Conservation (phyloP, 306 rosid genomes). For the Dicorynia guianensis region DNA sequence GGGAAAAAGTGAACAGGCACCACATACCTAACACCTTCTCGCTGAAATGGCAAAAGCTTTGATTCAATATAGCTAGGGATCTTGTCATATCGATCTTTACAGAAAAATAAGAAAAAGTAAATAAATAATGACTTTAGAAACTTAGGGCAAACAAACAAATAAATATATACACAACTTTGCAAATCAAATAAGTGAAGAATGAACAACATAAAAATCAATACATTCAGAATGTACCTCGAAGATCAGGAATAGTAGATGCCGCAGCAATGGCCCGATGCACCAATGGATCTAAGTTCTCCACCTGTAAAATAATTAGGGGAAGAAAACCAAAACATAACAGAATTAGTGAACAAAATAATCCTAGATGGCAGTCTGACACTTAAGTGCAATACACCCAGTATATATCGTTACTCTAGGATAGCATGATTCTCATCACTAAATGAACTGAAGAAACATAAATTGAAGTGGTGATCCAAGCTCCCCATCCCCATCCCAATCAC, state of each 20-base stretch:
- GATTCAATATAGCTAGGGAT: conserved; percentile 78
- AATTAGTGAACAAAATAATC: conserved; percentile 22
- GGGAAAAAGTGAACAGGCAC: conserved; percentile 30
- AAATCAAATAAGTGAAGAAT: conserved; percentile 13
- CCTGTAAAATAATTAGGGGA: conserved; percentile 53
- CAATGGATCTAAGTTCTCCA: conserved; percentile 77
- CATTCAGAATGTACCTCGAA: conserved; percentile 65
- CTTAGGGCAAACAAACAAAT: background rate
- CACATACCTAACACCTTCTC: conserved; percentile 92
- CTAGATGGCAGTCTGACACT: conserved; percentile 1
- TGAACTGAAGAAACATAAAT: background rate
- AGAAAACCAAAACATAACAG: conserved; percentile 30
- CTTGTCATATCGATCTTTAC: conserved; percentile 70
- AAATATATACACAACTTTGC: conserved; percentile 1
- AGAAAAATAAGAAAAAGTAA: conserved; percentile 39
- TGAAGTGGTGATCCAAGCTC: conserved; percentile 25
- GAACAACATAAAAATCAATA: conserved; percentile 12
- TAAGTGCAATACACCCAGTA: conserved; percentile 25
- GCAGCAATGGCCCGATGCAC: conserved; percentile 83
- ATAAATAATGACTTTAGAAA: conserved; percentile 40
- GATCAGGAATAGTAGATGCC: conserved; percentile 75
- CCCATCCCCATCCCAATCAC: conserved; percentile 32
- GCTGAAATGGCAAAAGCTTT: conserved; percentile 89
- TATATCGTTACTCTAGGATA: conserved; percentile 3
- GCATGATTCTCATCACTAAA: conserved; percentile 19